phyloP scores from a whole-genome alignment of 257 asterid genomes.

The Verbena officinalis region DNA sequence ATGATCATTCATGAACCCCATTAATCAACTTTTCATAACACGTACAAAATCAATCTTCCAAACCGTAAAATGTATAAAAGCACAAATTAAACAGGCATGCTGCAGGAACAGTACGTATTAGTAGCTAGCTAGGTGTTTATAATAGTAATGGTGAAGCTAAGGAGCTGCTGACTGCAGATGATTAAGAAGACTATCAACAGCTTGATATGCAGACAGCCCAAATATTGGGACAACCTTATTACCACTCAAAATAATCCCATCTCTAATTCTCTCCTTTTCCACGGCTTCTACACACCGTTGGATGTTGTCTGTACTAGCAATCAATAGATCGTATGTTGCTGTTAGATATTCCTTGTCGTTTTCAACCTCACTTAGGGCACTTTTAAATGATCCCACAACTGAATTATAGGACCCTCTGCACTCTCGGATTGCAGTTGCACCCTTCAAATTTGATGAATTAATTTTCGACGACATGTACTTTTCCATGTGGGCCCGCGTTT shows the following conservation, averaged over 20 bases:
- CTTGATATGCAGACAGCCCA: slow-evolving; percentile 19
- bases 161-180: neutral
- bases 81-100: too few species aligned
- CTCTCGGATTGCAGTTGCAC: neutral
- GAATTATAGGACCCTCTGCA: slow-evolving; percentile 6
- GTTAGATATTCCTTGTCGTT: neutral
- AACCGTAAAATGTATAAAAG: too few species aligned
- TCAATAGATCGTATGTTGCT: slow-evolving; percentile 32
- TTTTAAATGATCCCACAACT: neutral
- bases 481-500: neutral
- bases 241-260: slow-evolving; percentile 13
- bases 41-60: too few species aligned
- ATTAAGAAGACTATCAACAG: neutral
- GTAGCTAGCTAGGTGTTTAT: too few species aligned
- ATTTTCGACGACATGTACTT: neutral
- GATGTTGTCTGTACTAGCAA: slow-evolving; percentile 26
- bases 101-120: too few species aligned
- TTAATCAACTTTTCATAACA: too few species aligned
- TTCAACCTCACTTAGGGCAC: slow-evolving; percentile 21
- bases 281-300: neutral
- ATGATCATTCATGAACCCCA: too few species aligned
- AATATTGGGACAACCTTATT: slow-evolving; percentile 10
- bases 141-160: too few species aligned
- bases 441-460: neutral
- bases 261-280: slow-evolving; percentile 8